These are phyloP conservation scores for Linum trigynum DNA, from an alignment of 345 rosid genomes.

Conservation along the genomic window DNA sequence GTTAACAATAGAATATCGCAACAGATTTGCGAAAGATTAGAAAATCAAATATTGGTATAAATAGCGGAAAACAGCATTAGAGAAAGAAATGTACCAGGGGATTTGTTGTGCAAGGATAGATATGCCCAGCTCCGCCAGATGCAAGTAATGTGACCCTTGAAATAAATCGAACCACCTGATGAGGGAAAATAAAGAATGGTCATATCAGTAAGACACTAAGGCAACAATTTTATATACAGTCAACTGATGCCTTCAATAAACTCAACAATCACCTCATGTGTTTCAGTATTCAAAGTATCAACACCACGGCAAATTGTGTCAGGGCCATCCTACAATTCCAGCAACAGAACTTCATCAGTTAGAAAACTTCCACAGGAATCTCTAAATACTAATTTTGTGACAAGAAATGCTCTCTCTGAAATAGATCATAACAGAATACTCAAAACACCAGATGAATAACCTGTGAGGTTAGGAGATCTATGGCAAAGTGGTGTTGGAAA, in stretches of 20 bases:
- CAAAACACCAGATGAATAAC: constrained; percentile 18
- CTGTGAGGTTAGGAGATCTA: constrained; percentile 89
- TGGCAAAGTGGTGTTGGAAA: constrained; percentile 81
- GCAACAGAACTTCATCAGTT: constrained; percentile 16
- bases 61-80: too few relatives aligned
- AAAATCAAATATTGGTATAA: too few relatives aligned
- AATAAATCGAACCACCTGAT: constrained; percentile 73
- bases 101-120: constrained; percentile 88
- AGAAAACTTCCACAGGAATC: too few relatives aligned
- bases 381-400: too few relatives aligned
- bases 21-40: too few relatives aligned
- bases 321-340: constrained; percentile 50
- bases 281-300: constrained; percentile 75
- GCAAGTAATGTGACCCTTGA: constrained; percentile 93
- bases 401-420: too few relatives aligned
- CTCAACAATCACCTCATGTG: constrained; percentile 51
- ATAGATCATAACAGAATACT: neutral
- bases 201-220: neutral
- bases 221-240: neutral
- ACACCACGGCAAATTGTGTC: constrained; percentile 77
- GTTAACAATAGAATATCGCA: too few relatives aligned
- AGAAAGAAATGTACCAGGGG: constrained; percentile 47
- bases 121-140: constrained; percentile 97
- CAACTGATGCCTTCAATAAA: too few relatives aligned
- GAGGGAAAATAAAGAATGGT: constrained; percentile 4